A percentile compares a stretch with the other conserved stretches of the same genome.
Conservation (phyloP, 2,329 filamentous ascomycete genomes). For the Colletotrichum scovillei region DNA sequence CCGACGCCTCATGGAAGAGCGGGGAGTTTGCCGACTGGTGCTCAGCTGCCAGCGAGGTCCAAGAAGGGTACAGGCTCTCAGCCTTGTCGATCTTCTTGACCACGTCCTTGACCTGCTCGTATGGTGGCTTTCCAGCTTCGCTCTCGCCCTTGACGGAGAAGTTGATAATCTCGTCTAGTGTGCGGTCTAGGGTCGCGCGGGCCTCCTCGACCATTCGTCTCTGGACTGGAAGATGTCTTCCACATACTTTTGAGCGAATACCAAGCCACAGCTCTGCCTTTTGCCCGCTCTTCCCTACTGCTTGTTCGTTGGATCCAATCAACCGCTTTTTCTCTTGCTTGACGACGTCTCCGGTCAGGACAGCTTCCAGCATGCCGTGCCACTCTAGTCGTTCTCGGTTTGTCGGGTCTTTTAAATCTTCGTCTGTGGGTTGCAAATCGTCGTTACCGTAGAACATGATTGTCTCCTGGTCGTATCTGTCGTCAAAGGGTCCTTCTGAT, state of each 20-base stretch:
- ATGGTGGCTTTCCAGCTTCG: slow-evolving; percentile 87
- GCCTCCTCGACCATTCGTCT: slow-evolving; percentile 89
- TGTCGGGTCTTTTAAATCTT: slow-evolving; percentile 88
- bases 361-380: slow-evolving; percentile 97
- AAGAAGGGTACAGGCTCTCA: slow-evolving; percentile 86
- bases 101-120: slow-evolving; percentile 90
- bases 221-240: slow-evolving; percentile 85
- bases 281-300: slow-evolving; percentile 72
- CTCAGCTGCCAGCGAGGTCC: slow-evolving; percentile 76
- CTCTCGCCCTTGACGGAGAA: slow-evolving; percentile 96
- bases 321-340: slow-evolving; percentile 97
- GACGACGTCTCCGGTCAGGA: slow-evolving; percentile 95
- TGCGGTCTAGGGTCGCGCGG: slow-evolving; percentile 76
- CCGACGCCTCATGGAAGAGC: slow-evolving; percentile 83
- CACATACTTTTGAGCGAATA: slow-evolving; percentile 84
- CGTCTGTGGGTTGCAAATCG: slow-evolving; percentile 86
- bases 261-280: slow-evolving; percentile 90
- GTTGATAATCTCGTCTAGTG: slow-evolving; percentile 88
- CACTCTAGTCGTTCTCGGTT: slow-evolving; percentile 94
- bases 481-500: slow-evolving; percentile 85
- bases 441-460: slow-evolving; percentile 94
- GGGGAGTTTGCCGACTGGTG: slow-evolving; percentile 82
- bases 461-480: slow-evolving; percentile 90
- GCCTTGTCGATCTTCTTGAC: slow-evolving; percentile 91
- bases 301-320: slow-evolving; percentile 78